Evolutionary conservation across 768 basidiomycete species (phyloP).

Genomic region (Harrya chromipes): DNA sequence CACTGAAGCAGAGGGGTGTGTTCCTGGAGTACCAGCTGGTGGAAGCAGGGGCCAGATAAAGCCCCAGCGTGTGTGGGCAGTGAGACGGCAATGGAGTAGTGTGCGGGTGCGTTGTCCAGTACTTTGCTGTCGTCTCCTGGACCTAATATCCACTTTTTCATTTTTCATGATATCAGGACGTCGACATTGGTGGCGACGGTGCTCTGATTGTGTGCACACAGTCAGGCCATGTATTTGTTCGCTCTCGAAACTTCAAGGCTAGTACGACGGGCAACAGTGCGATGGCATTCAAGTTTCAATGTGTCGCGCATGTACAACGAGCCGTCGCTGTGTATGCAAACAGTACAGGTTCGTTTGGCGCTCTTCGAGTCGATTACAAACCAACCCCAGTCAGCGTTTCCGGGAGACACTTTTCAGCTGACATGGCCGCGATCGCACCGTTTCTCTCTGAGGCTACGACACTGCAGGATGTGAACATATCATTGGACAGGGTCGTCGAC

Average conservation of each 20-base stretch:
- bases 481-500: slow-evolving; percentile 1
- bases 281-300: slow-evolving; percentile 74
- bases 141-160: background rate
- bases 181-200: slow-evolving; percentile 85
- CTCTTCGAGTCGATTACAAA: slow-evolving; percentile 69
- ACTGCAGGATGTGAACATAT: background rate
- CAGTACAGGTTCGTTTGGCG: slow-evolving; percentile 85
- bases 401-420: slow-evolving; percentile 59
- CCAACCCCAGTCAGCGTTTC: slow-evolving; percentile 51
- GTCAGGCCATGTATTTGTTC: slow-evolving; percentile 91
- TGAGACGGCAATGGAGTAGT: slow-evolving; percentile 82
- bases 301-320: slow-evolving; percentile 81
- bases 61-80: slow-evolving; percentile 89
- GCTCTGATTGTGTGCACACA: slow-evolving; percentile 89
- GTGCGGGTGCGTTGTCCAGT: slow-evolving; percentile 52
- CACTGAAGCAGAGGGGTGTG: slow-evolving; percentile 25
- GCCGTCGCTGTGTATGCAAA: slow-evolving; percentile 81
- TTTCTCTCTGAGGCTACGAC: slow-evolving; percentile 31
- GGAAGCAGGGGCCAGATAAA: slow-evolving; percentile 42
- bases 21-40: slow-evolving; percentile 4
- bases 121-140: background rate
- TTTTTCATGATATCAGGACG: slow-evolving; percentile 50
- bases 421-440: slow-evolving; percentile 66
- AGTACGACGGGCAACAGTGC: slow-evolving; percentile 21
- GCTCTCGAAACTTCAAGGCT: slow-evolving; percentile 50